These are phyloP conservation scores for Thielaviopsis punctulata DNA, from an alignment of 2,329 filamentous ascomycete genomes.

Conservation along the genomic window DNA sequence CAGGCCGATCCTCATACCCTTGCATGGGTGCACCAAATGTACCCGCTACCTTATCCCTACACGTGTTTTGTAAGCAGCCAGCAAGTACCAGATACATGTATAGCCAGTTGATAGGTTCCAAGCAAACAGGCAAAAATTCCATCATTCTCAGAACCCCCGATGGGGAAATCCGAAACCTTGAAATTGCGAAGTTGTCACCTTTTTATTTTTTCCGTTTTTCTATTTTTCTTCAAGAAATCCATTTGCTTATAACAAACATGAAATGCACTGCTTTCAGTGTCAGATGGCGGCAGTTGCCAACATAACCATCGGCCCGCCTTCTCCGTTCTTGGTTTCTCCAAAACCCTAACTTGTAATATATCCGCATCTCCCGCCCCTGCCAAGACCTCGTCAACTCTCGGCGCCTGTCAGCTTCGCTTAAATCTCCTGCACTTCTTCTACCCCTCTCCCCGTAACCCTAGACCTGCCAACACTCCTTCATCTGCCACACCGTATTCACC, in stretches of 20 bases:
- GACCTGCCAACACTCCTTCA: background rate
- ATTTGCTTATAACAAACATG: background rate
- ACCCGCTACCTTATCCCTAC: no score
- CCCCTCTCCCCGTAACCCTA: background rate
- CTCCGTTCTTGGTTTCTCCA: background rate
- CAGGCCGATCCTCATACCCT: no score
- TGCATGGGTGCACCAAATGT: no score
- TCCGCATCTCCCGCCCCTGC: no score
- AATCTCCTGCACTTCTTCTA: background rate
- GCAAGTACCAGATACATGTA: background rate
- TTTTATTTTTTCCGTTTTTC: background rate
- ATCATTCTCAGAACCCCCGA: background rate
- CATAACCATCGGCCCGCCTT: background rate
- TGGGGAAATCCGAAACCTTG: slow-evolving; percentile 1
- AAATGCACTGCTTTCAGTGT: background rate
- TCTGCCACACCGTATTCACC: background rate
- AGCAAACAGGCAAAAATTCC: no score
- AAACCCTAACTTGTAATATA: no score
- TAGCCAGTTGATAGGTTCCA: background rate
- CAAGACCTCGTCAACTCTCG: background rate
- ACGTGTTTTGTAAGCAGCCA: no score
- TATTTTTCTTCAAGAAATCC: background rate
- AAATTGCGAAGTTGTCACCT: background rate
- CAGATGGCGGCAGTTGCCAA: background rate
- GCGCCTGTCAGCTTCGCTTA: background rate